These are phyloP conservation scores for Glaciozyma antarctica DNA, from an alignment of 768 basidiomycete species.

Conservation along the genomic window DNA sequence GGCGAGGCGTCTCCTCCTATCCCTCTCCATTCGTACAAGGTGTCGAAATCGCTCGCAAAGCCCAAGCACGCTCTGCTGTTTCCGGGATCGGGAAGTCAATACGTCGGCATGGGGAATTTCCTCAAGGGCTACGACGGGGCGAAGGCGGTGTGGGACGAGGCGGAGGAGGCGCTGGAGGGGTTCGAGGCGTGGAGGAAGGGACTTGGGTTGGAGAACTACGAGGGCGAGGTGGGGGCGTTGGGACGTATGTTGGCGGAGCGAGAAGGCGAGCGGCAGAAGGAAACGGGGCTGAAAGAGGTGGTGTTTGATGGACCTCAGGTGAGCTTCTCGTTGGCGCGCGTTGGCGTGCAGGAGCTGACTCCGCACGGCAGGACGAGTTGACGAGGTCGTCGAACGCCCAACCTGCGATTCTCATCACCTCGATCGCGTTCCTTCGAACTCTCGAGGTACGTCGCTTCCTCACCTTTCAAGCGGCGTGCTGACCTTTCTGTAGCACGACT, in stretches of 20 bases:
- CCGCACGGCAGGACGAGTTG: constrained; percentile 27
- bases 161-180: constrained; percentile 32
- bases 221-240: constrained; percentile 30
- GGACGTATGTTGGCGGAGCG: constrained; percentile 26
- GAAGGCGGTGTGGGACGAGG: constrained; percentile 33
- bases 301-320: constrained; percentile 35
- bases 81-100: constrained; percentile 35
- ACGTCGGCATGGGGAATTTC: constrained; percentile 30
- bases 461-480: no score
- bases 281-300: constrained; percentile 20
- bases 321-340: background rate
- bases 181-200: constrained; percentile 34
- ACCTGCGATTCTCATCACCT: constrained; percentile 36
- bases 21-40: constrained; percentile 18
- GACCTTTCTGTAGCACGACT: constrained; percentile 13
- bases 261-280: background rate
- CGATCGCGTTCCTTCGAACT: constrained; percentile 33
- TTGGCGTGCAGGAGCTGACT: background rate
- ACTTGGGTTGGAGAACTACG: constrained; percentile 28
- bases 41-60: background rate
- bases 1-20: constrained; percentile 25
- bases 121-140: constrained; percentile 22
- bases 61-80: constrained; percentile 33
- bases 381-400: constrained; percentile 35
- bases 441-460: constrained; percentile 18